Percentiles rank a stretch among this genome's conserved stretches.
Evolutionary conservation across 352 stramenopile genomes (phyloP).

Genomic region (Blastocystis sp.): DNA sequence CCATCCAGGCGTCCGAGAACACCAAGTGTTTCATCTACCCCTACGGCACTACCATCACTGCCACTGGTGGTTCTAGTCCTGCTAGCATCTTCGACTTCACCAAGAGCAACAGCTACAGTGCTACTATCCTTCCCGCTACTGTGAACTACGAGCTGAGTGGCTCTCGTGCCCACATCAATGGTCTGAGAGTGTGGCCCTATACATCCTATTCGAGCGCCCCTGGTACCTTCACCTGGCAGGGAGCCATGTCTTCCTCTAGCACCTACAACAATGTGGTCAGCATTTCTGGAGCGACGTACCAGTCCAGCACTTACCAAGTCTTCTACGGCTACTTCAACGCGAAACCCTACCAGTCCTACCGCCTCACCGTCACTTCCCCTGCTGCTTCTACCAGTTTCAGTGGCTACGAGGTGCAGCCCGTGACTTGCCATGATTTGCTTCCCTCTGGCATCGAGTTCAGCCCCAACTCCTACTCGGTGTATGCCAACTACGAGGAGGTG

Average conservation of each 20-base stretch:
- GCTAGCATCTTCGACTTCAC: background rate
- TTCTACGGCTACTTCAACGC: background rate
- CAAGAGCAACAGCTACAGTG: background rate
- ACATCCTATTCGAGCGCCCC: background rate
- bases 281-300: background rate
- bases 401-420: background rate
- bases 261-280: background rate
- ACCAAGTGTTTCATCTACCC: too few species aligned
- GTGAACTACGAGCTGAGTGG: too few species aligned
- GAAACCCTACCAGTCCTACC: background rate
- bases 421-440: too few species aligned
- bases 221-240: background rate
- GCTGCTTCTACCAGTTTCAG: constrained; percentile 18
- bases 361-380: background rate
- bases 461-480: too few species aligned
- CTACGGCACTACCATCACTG: background rate
- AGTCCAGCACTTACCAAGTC: background rate
- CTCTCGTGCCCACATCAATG: too few species aligned
- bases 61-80: background rate
- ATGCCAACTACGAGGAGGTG: too few species aligned
- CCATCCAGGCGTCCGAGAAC: too few species aligned
- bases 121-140: background rate
- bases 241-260: too few species aligned
- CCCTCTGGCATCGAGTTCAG: too few species aligned
- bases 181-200: constrained; percentile 14